Percentiles rank a stretch among this genome's conserved stretches.
Conservation (phyloP, 108 stramenopile species). For the Skeletonema marinoi region DNA sequence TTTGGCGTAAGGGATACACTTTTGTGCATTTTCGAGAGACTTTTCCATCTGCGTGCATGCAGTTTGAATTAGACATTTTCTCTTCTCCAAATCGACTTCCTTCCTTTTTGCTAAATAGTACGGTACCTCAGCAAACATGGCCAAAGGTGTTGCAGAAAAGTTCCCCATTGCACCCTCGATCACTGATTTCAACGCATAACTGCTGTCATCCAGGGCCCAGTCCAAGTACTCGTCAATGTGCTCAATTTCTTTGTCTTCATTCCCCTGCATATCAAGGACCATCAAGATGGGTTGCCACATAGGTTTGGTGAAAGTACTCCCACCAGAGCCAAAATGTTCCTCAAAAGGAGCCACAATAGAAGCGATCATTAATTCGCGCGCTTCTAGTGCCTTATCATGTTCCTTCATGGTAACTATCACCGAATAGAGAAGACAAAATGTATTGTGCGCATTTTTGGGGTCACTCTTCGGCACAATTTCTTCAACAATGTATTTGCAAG, state of each 20-base stretch:
- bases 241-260: slow-evolving; percentile 20
- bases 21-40: slow-evolving; percentile 16
- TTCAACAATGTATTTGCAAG: slow-evolving; percentile 52
- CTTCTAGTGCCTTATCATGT: slow-evolving; percentile 46
- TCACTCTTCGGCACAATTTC: slow-evolving; percentile 66
- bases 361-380: slow-evolving; percentile 38
- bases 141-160: slow-evolving; percentile 29
- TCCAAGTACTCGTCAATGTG: slow-evolving; percentile 50
- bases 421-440: slow-evolving; percentile 60
- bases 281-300: slow-evolving; percentile 55
- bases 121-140: slow-evolving; percentile 32
- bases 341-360: slow-evolving; percentile 51
- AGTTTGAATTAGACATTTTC: slow-evolving; percentile 12
- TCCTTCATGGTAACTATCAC: slow-evolving; percentile 58
- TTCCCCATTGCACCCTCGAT: slow-evolving; percentile 31
- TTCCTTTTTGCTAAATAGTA: slow-evolving; percentile 32
- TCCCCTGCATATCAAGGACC: slow-evolving; percentile 53
- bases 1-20: neutral
- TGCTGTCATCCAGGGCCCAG: slow-evolving; percentile 58
- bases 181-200: slow-evolving; percentile 12
- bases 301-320: slow-evolving; percentile 51
- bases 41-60: slow-evolving; percentile 21
- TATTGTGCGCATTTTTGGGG: slow-evolving; percentile 55
- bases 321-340: slow-evolving; percentile 46
- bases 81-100: slow-evolving; percentile 5